phyloP scores from a whole-genome alignment of 2,329 filamentous ascomycete genomes.

The Cryphonectria nitschkei region DNA sequence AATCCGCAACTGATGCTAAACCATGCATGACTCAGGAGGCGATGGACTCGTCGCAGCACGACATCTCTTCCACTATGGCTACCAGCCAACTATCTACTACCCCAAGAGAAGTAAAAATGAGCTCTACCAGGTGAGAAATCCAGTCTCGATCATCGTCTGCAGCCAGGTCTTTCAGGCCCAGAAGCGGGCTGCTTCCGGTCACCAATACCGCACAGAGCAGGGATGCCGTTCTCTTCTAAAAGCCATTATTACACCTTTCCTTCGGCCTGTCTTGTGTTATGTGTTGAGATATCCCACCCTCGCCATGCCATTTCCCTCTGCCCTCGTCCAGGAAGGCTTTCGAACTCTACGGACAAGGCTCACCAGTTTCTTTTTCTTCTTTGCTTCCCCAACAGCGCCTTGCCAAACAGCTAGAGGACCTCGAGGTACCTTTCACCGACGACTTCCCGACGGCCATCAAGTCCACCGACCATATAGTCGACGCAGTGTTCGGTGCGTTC shows the following conservation, averaged over 20 bases:
- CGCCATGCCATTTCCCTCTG: conserved; percentile 25
- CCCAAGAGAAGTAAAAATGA: conserved; percentile 91
- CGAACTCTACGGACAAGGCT: conserved; percentile 32
- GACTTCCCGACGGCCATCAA: conserved; percentile 73
- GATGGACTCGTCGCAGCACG: conserved; percentile 94
- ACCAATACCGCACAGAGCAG: background rate
- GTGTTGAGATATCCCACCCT: background rate
- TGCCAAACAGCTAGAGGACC: conserved; percentile 79
- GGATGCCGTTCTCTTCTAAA: background rate
- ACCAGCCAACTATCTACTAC: conserved; percentile 86
- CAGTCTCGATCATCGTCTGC: conserved; percentile 9
- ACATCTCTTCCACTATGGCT: conserved; percentile 90
- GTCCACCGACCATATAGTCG: conserved; percentile 78
- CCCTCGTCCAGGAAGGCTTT: conserved; percentile 8
- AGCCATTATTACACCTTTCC: conserved; percentile 30
- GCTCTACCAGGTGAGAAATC: conserved; percentile 71
- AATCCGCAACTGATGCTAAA: conserved; percentile 17
- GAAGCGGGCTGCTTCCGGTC: background rate
- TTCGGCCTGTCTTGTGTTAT: conserved; percentile 13
- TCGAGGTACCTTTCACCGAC: conserved; percentile 80
- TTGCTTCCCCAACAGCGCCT: conserved; percentile 63
- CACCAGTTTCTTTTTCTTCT: conserved; percentile 34
- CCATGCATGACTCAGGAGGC: conserved; percentile 64
- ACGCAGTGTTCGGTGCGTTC: conserved; percentile 87
- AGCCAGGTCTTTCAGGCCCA: background rate